Base-by-base conservation (phyloP, 371 early-diverging fungal species). In the Umbelopsis sp. region DNA sequence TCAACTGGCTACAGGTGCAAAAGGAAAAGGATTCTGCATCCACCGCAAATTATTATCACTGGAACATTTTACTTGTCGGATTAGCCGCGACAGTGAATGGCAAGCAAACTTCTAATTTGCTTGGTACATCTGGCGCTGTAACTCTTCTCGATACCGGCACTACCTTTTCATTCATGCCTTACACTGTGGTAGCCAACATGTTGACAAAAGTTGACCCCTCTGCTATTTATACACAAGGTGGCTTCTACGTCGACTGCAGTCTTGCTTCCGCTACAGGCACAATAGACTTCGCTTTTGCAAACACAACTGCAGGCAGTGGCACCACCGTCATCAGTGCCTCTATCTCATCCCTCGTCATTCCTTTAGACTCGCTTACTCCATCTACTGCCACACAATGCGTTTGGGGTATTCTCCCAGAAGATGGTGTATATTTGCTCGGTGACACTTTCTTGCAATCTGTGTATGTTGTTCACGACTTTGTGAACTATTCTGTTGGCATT, bases 1-100 rank as follows among this genome's bases (percentile, higher is more conserved):
- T 89, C 24, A 65, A 72, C 18, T 89, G 84, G 51, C 45, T 75
- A 11, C 78, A 77, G 4, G 70, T 78, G 3, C 57, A 74, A 8
- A 66, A 44, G 7, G 72, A 74, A 64, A 1, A 45, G n/a, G 45
- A 69, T 52, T 37, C 63, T 38, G 69, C 14, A 3, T 25, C 14
- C 4, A 38, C 71, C 12, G 25, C 44, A 12, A 53, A 37, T 8
- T 74, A 76, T 51, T 66, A 71, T 14, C 78, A 78, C 32, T 82
- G 82, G 82, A 71, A 76, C 4, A 70, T 82, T 8, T 71, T 71
- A 37, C 75, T 76, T 1, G 70, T 70, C n/a, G 65, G 67, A 44
- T 24, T 32, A 14, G 44, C 51, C 24, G 37, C 48, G 25, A 64
- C 22, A 5, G 44, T 44, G 16, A 64, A 64, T 64, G 64, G 64